Evolutionary conservation across 192 early-diverging fungal species (phyloP).

Genomic region (Rhizoclosmatium sp.): DNA sequence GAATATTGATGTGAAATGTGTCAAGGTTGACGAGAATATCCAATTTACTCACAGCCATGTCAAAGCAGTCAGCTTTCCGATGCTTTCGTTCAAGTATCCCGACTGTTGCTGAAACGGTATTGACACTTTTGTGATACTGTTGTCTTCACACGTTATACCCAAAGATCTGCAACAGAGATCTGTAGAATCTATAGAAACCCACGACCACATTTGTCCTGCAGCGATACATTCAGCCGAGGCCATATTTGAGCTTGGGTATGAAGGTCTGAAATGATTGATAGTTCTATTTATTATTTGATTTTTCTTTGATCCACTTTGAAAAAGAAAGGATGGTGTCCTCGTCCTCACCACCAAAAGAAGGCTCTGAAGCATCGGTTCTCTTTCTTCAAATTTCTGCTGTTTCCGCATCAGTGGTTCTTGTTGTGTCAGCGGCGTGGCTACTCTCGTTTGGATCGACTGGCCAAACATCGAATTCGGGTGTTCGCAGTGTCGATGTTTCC

Average conservation of each 20-base stretch:
- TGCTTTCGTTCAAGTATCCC: background rate
- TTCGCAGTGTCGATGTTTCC: background rate
- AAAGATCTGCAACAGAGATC: background rate
- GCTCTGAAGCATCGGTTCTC: background rate
- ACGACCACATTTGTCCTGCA: background rate
- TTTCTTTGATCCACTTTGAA: background rate
- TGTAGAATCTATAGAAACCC: background rate
- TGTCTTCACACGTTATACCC: background rate
- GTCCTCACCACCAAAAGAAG: background rate
- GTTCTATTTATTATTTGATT: background rate
- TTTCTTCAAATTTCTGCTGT: background rate
- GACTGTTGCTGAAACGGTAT: background rate
- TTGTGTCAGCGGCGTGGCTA: conserved; percentile 1
- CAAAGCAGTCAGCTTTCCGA: background rate
- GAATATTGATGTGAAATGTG: background rate
- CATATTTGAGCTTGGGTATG: background rate
- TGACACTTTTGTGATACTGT: background rate
- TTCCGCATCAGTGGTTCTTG: background rate
- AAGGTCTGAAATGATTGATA: background rate
- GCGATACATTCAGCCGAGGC: background rate
- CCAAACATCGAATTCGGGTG: background rate
- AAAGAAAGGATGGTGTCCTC: background rate
- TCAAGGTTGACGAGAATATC: background rate
- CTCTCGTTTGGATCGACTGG: background rate
- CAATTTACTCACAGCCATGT: background rate